phyloP scores from a whole-genome alignment of 345 rosid species.

The Erysimum cheiranthoides region DNA sequence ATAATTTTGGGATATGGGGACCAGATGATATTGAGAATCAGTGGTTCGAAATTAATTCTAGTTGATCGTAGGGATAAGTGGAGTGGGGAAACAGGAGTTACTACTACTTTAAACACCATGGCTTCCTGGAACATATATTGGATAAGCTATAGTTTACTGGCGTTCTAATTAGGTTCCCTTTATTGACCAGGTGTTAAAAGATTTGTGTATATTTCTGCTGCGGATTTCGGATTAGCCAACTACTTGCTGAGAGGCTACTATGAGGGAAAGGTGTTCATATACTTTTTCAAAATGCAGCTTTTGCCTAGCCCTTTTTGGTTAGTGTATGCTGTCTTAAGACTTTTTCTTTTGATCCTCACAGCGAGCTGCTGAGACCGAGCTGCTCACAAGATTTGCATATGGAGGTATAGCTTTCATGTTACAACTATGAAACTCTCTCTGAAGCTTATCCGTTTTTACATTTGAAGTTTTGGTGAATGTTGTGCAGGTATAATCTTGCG shows the following conservation, averaged over 20 bases:
- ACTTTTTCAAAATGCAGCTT: not conserved
- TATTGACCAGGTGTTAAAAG: conserved; percentile 72
- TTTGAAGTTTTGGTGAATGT: conserved; percentile 10
- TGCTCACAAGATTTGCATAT: conserved; percentile 84
- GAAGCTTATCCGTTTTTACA: not conserved
- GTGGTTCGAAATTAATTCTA: not conserved
- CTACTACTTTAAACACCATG: conserved; percentile 12
- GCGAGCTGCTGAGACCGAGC: conserved; percentile 96
- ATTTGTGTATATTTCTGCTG: conserved; percentile 90
- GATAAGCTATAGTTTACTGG: conserved; percentile 8
- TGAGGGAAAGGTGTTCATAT: conserved; percentile 77
- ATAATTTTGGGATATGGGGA: not conserved
- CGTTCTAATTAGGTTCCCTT: conserved; percentile 24
- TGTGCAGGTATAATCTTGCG: conserved; percentile 82
- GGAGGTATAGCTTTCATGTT: conserved; percentile 62
- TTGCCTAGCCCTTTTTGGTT: not conserved
- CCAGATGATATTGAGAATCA: not conserved
- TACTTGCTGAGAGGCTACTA: conserved; percentile 82
- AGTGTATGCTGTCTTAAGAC: not conserved
- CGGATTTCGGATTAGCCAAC: conserved; percentile 86
- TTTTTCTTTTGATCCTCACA: conserved; percentile 47
- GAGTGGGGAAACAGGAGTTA: not conserved
- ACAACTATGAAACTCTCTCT: not conserved
- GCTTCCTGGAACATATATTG: not conserved
- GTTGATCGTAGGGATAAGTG: not conserved